A percentile compares a stretch with the other conserved stretches of the same genome.
phyloP scores from a whole-genome alignment of 257 asterid genomes.

The Echites panduratus region DNA sequence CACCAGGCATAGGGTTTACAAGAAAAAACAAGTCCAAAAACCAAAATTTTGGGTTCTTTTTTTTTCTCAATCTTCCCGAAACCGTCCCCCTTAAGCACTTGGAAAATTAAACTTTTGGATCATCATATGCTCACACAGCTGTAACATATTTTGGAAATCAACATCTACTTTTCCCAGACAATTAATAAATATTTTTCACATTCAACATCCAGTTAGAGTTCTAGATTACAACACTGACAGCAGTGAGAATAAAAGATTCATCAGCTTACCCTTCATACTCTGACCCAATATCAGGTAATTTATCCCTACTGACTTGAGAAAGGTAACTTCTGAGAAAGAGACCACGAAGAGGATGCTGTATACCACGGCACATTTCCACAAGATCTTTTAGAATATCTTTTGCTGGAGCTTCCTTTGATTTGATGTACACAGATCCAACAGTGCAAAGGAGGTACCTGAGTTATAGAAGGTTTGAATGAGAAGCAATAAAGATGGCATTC shows the following conservation, averaged over 20 bases:
- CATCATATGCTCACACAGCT: background rate
- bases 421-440: constrained; percentile 91
- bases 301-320: constrained; percentile 97
- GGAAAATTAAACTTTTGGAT: background rate
- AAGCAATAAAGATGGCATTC: constrained; percentile 1
- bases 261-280: constrained; percentile 91
- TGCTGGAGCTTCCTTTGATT: constrained; percentile 97
- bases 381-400: constrained; percentile 97
- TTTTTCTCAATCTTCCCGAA: background rate
- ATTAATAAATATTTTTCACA: background rate
- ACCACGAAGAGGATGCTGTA: constrained; percentile 97
- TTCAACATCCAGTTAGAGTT: background rate
- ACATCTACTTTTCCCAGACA: background rate
- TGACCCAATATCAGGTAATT: constrained; percentile 93
- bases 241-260: background rate
- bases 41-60: background rate
- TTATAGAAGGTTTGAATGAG: constrained; percentile 19
- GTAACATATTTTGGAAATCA: background rate
- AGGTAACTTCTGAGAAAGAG: constrained; percentile 94
- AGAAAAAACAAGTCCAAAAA: background rate
- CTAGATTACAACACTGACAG: background rate
- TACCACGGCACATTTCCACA: constrained; percentile 97
- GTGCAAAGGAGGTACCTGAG: constrained; percentile 91
- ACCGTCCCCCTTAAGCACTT: background rate
- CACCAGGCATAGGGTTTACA: background rate